phyloP scores from a whole-genome alignment of 768 basidiomycete genomes.

The Multifurca ochricompacta region DNA sequence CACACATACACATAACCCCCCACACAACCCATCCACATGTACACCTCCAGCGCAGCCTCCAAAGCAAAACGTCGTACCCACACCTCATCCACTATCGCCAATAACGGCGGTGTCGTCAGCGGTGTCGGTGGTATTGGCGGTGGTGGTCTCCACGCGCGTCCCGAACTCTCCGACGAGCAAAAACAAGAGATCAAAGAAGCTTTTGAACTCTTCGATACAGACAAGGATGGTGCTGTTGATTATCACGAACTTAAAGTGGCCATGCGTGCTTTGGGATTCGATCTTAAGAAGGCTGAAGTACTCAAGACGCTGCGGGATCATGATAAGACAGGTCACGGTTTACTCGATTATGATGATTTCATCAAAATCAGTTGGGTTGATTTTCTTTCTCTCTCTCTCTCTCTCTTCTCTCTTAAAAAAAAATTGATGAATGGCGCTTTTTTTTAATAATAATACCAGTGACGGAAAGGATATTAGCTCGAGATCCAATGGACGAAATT shows the following conservation, averaged over 20 bases:
- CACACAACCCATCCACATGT: constrained; percentile 32
- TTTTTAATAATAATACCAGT: too few relatives aligned
- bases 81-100: too few relatives aligned
- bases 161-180: constrained; percentile 81
- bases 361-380: constrained; percentile 75
- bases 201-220: constrained; percentile 97
- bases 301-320: constrained; percentile 89
- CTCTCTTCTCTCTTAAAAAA: too few relatives aligned
- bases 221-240: constrained; percentile 93
- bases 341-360: constrained; percentile 93
- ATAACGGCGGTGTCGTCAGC: neutral
- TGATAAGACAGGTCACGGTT: constrained; percentile 69
- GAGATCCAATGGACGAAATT: constrained; percentile 96
- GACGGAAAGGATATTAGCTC: constrained; percentile 86
- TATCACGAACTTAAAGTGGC: constrained; percentile 99
- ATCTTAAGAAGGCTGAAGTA: constrained; percentile 97
- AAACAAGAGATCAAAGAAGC: constrained; percentile 98
- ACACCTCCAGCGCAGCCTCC: constrained; percentile 54
- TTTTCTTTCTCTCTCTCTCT: neutral
- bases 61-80: constrained; percentile 51
- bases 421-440: neutral
- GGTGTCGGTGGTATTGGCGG: constrained; percentile 42
- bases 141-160: constrained; percentile 72
- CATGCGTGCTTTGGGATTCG: constrained; percentile 96
- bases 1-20: too few relatives aligned